phyloP scores from a whole-genome alignment of 192 early-diverging fungal species.

The Haplosporangium gracile region DNA sequence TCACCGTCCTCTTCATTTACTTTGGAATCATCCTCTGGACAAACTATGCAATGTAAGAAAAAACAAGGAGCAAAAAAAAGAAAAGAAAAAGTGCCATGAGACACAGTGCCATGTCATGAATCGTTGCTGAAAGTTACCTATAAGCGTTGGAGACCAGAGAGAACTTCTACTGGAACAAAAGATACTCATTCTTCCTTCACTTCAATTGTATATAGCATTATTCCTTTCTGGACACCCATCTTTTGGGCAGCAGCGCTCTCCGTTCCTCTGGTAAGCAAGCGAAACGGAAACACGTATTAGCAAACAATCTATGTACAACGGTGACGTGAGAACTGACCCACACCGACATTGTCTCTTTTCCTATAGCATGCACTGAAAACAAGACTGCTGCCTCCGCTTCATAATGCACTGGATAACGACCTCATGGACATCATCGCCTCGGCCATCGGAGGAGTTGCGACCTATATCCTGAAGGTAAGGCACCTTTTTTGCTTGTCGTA shows the following conservation, averaged over 20 bases:
- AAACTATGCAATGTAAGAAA: constrained; percentile 42
- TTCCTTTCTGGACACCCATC: constrained; percentile 49
- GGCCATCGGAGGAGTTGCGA: constrained; percentile 18
- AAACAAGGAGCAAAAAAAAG: neutral
- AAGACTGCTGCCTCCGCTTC: constrained; percentile 12
- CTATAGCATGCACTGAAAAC: constrained; percentile 41
- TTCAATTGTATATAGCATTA: constrained; percentile 17
- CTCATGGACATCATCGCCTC: constrained; percentile 30
- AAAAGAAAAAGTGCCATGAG: neutral
- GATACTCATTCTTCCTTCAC: neutral
- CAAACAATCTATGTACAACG: too few relatives aligned
- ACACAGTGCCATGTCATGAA: neutral
- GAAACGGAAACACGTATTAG: neutral
- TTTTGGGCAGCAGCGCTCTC: constrained; percentile 53
- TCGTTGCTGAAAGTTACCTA: neutral
- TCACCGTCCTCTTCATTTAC: constrained; percentile 39
- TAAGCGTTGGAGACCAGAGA: neutral
- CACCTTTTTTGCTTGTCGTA: neutral
- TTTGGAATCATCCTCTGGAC: constrained; percentile 36
- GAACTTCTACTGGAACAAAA: neutral
- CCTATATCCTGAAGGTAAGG: constrained; percentile 30
- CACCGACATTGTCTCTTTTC: neutral
- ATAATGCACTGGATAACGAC: constrained; percentile 38
- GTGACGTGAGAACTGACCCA: neutral
- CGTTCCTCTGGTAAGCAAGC: constrained; percentile 35